Evolutionary conservation across 495 filamentous ascomycete species (phyloP).

Genomic region (Apodospora peruviana): DNA sequence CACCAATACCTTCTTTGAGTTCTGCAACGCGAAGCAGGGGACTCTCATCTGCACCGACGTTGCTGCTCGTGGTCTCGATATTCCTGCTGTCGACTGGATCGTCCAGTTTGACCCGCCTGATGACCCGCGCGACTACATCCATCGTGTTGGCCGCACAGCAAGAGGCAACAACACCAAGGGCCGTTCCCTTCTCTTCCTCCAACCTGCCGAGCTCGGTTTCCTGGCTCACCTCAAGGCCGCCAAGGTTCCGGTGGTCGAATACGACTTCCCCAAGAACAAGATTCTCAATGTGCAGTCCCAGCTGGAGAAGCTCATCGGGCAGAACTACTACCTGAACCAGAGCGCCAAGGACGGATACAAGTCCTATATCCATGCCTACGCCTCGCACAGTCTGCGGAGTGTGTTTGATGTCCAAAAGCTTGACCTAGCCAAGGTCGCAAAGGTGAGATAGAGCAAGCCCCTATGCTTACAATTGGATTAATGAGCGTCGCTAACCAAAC

Average conservation of each 20-base stretch:
- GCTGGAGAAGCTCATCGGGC: constrained; percentile 84
- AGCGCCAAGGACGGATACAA: constrained; percentile 62
- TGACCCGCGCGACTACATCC: constrained; percentile 89
- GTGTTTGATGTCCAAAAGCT: constrained; percentile 93
- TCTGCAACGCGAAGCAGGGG: constrained; percentile 87
- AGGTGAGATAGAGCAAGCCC: constrained; percentile 27
- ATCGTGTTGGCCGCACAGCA: constrained; percentile 93
- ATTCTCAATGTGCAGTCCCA: constrained; percentile 93
- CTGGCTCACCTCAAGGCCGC: constrained; percentile 87
- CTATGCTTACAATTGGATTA: neutral
- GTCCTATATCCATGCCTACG: constrained; percentile 91
- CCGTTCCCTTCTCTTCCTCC: constrained; percentile 81
- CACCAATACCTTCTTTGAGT: constrained; percentile 97
- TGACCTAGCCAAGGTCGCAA: constrained; percentile 88
- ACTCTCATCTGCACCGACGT: constrained; percentile 96
- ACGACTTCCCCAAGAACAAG: constrained; percentile 88
- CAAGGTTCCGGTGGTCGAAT: constrained; percentile 89
- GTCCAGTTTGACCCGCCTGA: constrained; percentile 93
- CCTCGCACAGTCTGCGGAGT: constrained; percentile 80
- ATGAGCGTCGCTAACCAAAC: constrained; percentile 1
- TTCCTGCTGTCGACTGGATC: constrained; percentile 91
- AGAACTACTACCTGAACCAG: constrained; percentile 97
- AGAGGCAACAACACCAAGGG: constrained; percentile 80
- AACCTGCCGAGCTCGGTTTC: constrained; percentile 89
- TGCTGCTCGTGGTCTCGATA: constrained; percentile 89